These are phyloP conservation scores for Penicillium sumatraense DNA, from an alignment of 2,329 filamentous ascomycete genomes.

Conservation along the genomic window DNA sequence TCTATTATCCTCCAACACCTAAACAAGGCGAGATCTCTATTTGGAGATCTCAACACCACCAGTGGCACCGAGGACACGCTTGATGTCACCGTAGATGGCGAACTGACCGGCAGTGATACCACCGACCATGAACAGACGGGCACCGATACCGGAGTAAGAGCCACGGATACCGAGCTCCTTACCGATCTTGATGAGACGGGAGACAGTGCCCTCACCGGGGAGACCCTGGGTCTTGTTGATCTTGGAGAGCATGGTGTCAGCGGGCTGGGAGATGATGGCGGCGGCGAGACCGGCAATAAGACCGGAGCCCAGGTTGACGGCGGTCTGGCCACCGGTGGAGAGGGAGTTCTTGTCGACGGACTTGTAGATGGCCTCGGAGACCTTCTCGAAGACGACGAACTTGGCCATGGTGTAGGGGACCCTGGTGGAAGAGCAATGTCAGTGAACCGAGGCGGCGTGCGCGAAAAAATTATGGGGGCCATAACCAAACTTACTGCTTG, in stretches of 20 bases:
- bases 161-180: slow-evolving; percentile 82
- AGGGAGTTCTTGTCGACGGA: slow-evolving; percentile 71
- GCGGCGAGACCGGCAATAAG: slow-evolving; percentile 86
- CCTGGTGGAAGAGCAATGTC: slow-evolving; percentile 49
- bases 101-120: slow-evolving; percentile 81
- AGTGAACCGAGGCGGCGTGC: not conserved
- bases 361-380: slow-evolving; percentile 73
- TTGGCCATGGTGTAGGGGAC: slow-evolving; percentile 94
- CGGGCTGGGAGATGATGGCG: slow-evolving; percentile 84
- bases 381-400: slow-evolving; percentile 93
- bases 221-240: slow-evolving; percentile 94
- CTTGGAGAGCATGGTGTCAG: slow-evolving; percentile 92
- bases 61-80: slow-evolving; percentile 70
- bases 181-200: slow-evolving; percentile 83
- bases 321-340: slow-evolving; percentile 72
- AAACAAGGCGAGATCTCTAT: slow-evolving; percentile 36
- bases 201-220: slow-evolving; percentile 81
- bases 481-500: slow-evolving; percentile 80
- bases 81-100: slow-evolving; percentile 82
- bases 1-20: slow-evolving; percentile 29
- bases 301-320: slow-evolving; percentile 83
- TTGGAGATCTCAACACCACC: slow-evolving; percentile 75
- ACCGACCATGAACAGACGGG: slow-evolving; percentile 59
- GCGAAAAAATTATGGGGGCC: too few species aligned
- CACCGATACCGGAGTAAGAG: slow-evolving; percentile 79